Base-by-base conservation (phyloP, 331 rosid genomes). In the Quercus phellos region DNA sequence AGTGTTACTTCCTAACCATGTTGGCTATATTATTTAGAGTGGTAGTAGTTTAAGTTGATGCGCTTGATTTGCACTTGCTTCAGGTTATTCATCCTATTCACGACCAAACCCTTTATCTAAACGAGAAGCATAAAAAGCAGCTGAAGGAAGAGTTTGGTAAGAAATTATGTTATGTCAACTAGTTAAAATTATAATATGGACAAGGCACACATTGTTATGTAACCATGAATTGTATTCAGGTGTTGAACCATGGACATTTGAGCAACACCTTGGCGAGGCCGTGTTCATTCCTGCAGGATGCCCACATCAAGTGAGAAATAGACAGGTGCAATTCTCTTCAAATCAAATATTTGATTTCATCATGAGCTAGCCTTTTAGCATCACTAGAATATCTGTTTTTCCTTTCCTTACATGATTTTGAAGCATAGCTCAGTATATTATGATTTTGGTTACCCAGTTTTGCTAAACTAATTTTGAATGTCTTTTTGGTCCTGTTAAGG, bases 231-330 rank as follows among this genome's bases (percentile, higher is more conserved):
- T 50, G 35, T 42, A 78, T 53, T 63, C 85, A 89, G 91, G 86
- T 74, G 80, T 89, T 85, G 93, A 89, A 75, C 88, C 93, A 14
- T 89, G 93, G 93, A 87, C 91, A 16, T 89, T 89, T 60, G 93
- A 89, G 80, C 93, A 89, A 87, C 77, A 83, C 87, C 87, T 85
- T n/a, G 93, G 93, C 2, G 93, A 89, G 67, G 93, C 93, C 64
- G 91, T 89, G 77, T 89, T 89, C 83, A 82, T 89, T 79, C 91
- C 90, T 68, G 93, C 93, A 17, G 93, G 93, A 70, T 89, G 93
- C 83, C 93, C 93, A 5, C 93, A 89, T 84, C 93, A 87, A 87
- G 93, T 89, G 86, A 84, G 93, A 74, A 89, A 89, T 69, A 81
- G 90, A 84, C 77, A 84, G 88, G 93, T 85, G 77, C 43, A 81